Evolutionary conservation across 495 filamentous ascomycete species (phyloP), one percentile per base, ranked within the genome.

Genomic region (Pseudotulostoma volvatum): DNA sequence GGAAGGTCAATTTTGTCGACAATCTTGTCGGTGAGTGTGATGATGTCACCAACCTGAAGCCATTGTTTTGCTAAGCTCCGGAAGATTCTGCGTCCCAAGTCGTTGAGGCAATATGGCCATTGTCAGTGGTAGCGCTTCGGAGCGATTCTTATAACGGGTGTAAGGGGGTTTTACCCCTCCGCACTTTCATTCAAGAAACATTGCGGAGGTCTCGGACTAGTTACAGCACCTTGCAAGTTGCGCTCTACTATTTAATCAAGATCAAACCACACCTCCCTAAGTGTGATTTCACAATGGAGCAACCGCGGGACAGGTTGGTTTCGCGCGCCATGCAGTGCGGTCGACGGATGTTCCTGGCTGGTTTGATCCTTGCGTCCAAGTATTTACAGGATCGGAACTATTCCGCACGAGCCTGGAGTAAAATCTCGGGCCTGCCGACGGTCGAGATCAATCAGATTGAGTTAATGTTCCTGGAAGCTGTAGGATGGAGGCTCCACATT

Each of bases 371-470:
- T 34, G 84, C 85, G 2, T 95, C 90, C 16, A 97, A 97, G 62
- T 97, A 94, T 56, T 68, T 96, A 31, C 90, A 97, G 56, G 90
- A 97, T 57, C 80, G 90, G 33, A 97, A 96, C 57, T 97, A 87
- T 59, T 96, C 92, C 5, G 86, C 90, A 31, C 73, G 85, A 25
- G 90, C 90, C 15, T 97, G 90, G 90, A 95, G 90, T 56, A 95
- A 92, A 65, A 96, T 97, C 37, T 95, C 88, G 15, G 87, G 88
- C 28, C 66, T 96, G 28, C 82, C 83, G 46, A 84, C 83, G 0
- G 59, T 70, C 21, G 90, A 97, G 60, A 94, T 97, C 57, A 96
- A 96, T 60, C 76, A 82, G 46, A 96, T 95, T 54, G 90, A 97
- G 61, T 80, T 93, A 65, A 77, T 84, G 31, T 97, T 96, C 55